Base-by-base conservation (phyloP, 495 filamentous ascomycete genomes). In the Margaritispora aquatica region DNA sequence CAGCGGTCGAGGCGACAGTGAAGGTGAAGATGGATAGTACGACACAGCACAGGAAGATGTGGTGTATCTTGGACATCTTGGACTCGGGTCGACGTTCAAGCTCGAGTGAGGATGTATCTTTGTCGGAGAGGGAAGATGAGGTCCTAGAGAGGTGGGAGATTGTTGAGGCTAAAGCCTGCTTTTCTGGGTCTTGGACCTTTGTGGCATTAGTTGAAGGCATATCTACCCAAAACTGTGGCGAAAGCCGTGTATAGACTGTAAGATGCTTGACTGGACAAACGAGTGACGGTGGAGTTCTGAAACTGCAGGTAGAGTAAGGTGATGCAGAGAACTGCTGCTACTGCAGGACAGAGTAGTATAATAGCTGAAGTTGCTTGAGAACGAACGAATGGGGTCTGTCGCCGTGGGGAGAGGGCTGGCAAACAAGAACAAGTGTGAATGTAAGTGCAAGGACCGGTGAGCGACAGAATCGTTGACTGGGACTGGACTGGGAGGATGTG, bases 11-110 rank as follows among this genome's bases (percentile, higher is more conserved):
- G 21, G 38, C 49, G 27, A 63, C 21, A 4, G 52, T 57, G 51
- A 63, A 38, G 22, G 55, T 29, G 29, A 65, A 34, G n/a, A 64
- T 21, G 15, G 13, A 36, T 27, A 66, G 46, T 44, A 63, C 21
- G 21, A 67, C 38, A 17, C 63, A 17, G 10, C 52, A 20, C 27
- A 62, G 50, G 23, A 61, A 24, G 29, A 55, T 36, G 29, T 54
- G 49, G 13, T 55, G 57, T 36, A 60, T 49, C 13, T 22, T 54
- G 2, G 54, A 31, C 64, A 66, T 66, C 15, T 56, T 66, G 60
- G 17, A 44, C 38, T 50, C 8, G 62, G 13, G 53, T 41, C 41
- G 36, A 24, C 17, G 24, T 26, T 46, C 7, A 23, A 19, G 48
- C n/a, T 54, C 26, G 19, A 22, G 20, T 41, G 21, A 46, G 17